These are phyloP conservation scores for Iris macrosiphon DNA, from an alignment of 106 monocot species.

Conservation along the genomic window DNA sequence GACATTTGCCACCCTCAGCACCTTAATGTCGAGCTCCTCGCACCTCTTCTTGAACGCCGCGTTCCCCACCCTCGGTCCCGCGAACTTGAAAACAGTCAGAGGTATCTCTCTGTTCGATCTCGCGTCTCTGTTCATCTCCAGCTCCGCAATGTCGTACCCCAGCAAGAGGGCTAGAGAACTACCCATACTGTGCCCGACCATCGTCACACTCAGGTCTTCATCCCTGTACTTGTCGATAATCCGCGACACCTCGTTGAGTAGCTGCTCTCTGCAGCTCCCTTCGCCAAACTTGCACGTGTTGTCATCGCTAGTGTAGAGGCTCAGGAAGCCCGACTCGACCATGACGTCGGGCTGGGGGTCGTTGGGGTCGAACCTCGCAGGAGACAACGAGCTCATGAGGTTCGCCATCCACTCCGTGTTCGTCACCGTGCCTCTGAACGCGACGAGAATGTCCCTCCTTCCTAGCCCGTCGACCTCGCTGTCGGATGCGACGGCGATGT, in stretches of 20 bases:
- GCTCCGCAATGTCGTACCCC: slow-evolving; percentile 49
- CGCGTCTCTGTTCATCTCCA: slow-evolving; percentile 24
- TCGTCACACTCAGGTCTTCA: slow-evolving; percentile 30
- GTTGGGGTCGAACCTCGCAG: slow-evolving; percentile 34
- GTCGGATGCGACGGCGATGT: slow-evolving; percentile 37
- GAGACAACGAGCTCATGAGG: slow-evolving; percentile 33
- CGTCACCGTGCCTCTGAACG: slow-evolving; percentile 44
- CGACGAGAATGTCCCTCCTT: slow-evolving; percentile 32
- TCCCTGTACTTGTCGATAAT: slow-evolving; percentile 18
- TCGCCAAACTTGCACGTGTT: slow-evolving; percentile 17
- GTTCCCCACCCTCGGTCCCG: slow-evolving; percentile 51
- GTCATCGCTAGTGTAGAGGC: slow-evolving; percentile 43
- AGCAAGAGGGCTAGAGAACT: slow-evolving; percentile 39
- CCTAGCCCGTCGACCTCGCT: slow-evolving; percentile 19
- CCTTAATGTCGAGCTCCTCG: slow-evolving; percentile 55
- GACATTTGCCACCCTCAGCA: slow-evolving; percentile 41
- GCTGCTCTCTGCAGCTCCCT: slow-evolving; percentile 47
- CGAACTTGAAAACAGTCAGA: slow-evolving; percentile 38
- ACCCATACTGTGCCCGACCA: slow-evolving; percentile 62
- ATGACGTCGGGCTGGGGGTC: slow-evolving; percentile 35
- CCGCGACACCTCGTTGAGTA: slow-evolving; percentile 31
- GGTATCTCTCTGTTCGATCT: slow-evolving; percentile 5
- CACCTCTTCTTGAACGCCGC: slow-evolving; percentile 39
- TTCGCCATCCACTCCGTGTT: slow-evolving; percentile 42
- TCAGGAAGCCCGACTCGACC: slow-evolving; percentile 50